These are phyloP conservation scores for Nepenthes alata DNA, from an alignment of 179 eudicot genomes.

Conservation along the genomic window DNA sequence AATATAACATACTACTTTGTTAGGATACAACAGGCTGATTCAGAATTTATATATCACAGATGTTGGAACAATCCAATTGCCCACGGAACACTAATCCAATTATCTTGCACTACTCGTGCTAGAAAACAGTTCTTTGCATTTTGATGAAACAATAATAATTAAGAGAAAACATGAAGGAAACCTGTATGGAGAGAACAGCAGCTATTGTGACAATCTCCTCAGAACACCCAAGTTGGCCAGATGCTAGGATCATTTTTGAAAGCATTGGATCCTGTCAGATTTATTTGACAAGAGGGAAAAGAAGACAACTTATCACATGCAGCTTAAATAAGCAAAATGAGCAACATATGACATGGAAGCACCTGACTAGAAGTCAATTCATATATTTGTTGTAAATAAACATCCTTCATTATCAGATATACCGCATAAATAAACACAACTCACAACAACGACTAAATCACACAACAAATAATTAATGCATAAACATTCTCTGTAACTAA, in stretches of 20 bases:
- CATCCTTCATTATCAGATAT: too few relatives aligned
- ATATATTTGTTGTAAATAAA: too few relatives aligned
- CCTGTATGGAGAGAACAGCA: conserved; percentile 88
- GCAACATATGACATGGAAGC: too few relatives aligned
- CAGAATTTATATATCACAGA: too few relatives aligned
- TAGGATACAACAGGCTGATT: too few relatives aligned
- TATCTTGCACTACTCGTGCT: too few relatives aligned
- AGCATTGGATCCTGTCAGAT: conserved; percentile 78
- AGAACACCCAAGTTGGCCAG: conserved; percentile 69
- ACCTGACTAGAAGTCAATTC: too few relatives aligned
- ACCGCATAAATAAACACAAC: too few relatives aligned
- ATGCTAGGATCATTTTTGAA: conserved; percentile 79
- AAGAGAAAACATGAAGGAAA: conserved; percentile 8
- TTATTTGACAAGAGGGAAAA: background rate
- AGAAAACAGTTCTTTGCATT: background rate
- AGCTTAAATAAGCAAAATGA: background rate
- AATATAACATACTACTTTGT: too few relatives aligned
- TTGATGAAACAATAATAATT: background rate
- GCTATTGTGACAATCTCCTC: conserved; percentile 90
- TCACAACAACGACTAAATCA: background rate
- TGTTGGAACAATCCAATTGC: too few relatives aligned
- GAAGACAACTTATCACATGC: background rate
- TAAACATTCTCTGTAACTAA: background rate
- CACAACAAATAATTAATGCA: too few relatives aligned
- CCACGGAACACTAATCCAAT: too few relatives aligned